Base-by-base conservation (phyloP, 352 stramenopile species). In the Phytophthora capsici region DNA sequence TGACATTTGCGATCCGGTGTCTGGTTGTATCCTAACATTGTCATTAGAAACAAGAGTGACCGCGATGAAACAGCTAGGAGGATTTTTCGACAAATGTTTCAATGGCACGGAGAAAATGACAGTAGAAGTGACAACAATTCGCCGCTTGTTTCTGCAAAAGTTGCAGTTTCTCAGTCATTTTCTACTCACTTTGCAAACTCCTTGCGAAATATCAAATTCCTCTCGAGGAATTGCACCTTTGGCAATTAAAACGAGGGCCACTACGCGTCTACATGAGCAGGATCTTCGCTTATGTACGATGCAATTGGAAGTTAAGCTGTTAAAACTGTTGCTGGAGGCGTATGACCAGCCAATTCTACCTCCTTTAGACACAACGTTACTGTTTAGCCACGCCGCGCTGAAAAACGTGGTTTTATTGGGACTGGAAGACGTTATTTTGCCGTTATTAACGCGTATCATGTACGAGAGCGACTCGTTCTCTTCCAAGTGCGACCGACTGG, bases 91-190 rank as follows among this genome's bases (percentile, higher is more conserved):
- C 20, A 62, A 51, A 6, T 79, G 65, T 36, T 28, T 77, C 13
- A 47, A 25, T 44, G 47, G 20, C 1, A 20, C 20, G 14, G 38
- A 20, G 16, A 49, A 45, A 22, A 19, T 51, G 32, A 49, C 7
- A 17, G 50, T 51, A 19, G 9, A 61, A 16, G n/a, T 43, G 19
- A 5, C 37, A 49, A 25, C 41, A 14, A 63, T 78, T 22, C 59
- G 51, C 23, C 23, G 20, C 19, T 9, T 79, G 12, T 53, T 82
- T 8, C 48, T 71, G 0, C 44, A 66, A 6, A 66, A 85, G 5
- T 49, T 84, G 8, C 74, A 81, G 12, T 83, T 83, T 36, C 14
- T 88, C n/a, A 75, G 86, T 30, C 73, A 81, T 7, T 82, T 87
- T 20, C 52, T 90, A 17, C 73, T 80, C 36, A 72, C 75, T 17